Conservation (phyloP, 2,329 filamentous ascomycete genomes). For the Zymoseptoria passerinii region DNA sequence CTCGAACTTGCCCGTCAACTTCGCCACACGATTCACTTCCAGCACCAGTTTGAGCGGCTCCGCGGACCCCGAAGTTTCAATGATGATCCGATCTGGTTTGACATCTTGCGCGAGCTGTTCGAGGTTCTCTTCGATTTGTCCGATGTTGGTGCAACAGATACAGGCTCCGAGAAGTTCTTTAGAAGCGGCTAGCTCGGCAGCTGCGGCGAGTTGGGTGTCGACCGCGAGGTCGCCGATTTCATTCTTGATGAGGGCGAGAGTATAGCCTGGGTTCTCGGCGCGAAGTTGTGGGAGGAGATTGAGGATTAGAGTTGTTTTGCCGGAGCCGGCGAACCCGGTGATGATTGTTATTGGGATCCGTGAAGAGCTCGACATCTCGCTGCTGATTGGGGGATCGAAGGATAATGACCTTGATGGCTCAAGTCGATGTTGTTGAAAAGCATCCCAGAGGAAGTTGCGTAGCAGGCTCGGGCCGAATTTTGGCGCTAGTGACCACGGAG, state of each 20-base stretch:
- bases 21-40: conserved; percentile 72
- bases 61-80: conserved; percentile 85
- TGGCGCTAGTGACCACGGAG: not conserved
- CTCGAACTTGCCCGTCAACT: conserved; percentile 60
- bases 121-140: conserved; percentile 75
- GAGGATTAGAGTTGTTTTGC: conserved; percentile 92
- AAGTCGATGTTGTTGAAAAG: not conserved
- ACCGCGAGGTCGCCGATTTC: conserved; percentile 94
- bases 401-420: not conserved
- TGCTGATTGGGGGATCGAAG: not conserved
- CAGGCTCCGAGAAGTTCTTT: conserved; percentile 92
- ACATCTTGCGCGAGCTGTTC: conserved; percentile 57
- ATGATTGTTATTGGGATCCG: conserved; percentile 83
- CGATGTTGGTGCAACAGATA: conserved; percentile 98
- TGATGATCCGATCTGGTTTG: conserved; percentile 73
- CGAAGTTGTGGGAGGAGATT: conserved; percentile 87
- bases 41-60: conserved; percentile 78
- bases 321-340: conserved; percentile 91
- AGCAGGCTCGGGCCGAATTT: not conserved
- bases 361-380: not conserved
- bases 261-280: conserved; percentile 78
- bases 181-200: conserved; percentile 76
- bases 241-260: conserved; percentile 91
- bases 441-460: not conserved
- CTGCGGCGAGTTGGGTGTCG: conserved; percentile 82